Conservation (phyloP, 805 yeast species). For the Lipomyces kockii region DNA sequence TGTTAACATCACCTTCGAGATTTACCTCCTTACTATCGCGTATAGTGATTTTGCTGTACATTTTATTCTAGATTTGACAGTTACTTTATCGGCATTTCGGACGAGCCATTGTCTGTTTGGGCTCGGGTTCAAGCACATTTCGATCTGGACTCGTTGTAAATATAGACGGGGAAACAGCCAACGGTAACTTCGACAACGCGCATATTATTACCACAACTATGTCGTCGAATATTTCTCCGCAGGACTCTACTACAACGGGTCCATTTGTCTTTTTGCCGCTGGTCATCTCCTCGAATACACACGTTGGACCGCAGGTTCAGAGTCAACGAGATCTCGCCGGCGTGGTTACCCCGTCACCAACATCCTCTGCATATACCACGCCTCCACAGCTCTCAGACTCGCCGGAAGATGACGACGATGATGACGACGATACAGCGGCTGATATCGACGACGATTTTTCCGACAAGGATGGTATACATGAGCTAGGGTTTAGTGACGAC, state of each 20-base stretch:
- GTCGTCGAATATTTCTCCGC: background rate
- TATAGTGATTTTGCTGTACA: background rate
- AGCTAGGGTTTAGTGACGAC: slow-evolving; percentile 1
- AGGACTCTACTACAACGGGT: background rate
- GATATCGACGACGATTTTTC: slow-evolving; percentile 9
- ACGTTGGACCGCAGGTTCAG: background rate
- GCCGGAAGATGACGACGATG: slow-evolving; percentile 32
- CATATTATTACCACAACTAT: background rate
- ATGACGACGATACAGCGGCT: slow-evolving; percentile 27
- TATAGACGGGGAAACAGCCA: background rate
- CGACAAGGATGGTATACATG: slow-evolving; percentile 11
- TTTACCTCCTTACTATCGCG: background rate
- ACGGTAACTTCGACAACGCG: background rate
- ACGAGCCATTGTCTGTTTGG: background rate
- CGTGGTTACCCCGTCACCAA: slow-evolving; percentile 25
- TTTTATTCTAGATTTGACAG: background rate
- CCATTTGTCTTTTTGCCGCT: background rate
- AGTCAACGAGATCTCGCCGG: background rate
- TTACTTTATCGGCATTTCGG: background rate
- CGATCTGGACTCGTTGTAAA: slow-evolving; percentile 3
- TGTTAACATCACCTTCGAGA: background rate
- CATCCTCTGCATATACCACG: slow-evolving; percentile 31
- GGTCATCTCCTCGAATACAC: background rate
- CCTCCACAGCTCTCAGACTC: slow-evolving; percentile 34
- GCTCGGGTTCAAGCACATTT: slow-evolving; percentile 1